Conservation (phyloP, 1,284 basidiomycete genomes). For the Cerrena zonata region DNA sequence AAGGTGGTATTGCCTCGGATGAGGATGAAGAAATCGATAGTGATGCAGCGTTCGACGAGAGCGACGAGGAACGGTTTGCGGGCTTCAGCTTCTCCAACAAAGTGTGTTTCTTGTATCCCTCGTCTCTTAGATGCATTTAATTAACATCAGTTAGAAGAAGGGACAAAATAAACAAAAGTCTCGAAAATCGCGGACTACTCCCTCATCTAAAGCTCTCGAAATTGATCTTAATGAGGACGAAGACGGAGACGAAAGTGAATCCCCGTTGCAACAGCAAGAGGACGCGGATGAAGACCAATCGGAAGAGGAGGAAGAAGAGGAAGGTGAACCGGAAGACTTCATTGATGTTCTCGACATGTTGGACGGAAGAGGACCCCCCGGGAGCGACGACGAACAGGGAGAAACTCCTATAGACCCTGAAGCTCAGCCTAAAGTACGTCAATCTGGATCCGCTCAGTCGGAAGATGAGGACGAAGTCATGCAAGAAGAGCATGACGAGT, state of each 20-base stretch:
- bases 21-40: slow-evolving; percentile 80
- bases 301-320: slow-evolving; percentile 45
- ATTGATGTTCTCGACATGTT: slow-evolving; percentile 65
- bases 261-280: slow-evolving; percentile 24
- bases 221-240: slow-evolving; percentile 66
- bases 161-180: slow-evolving; percentile 12
- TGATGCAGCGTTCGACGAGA: slow-evolving; percentile 76
- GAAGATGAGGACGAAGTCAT: slow-evolving; percentile 30
- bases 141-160: neutral
- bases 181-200: slow-evolving; percentile 21
- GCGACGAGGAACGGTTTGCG: slow-evolving; percentile 75
- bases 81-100: slow-evolving; percentile 52
- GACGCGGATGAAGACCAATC: slow-evolving; percentile 30
- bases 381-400: slow-evolving; percentile 25
- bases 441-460: neutral
- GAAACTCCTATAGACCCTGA: neutral
- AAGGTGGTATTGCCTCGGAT: slow-evolving; percentile 48
- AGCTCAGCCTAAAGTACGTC: neutral
- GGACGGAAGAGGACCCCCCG: slow-evolving; percentile 53
- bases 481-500: slow-evolving; percentile 29
- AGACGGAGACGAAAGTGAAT: slow-evolving; percentile 30
- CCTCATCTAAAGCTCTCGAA: slow-evolving; percentile 41
- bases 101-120: slow-evolving; percentile 31
- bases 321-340: slow-evolving; percentile 54
- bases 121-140: neutral